Percentiles rank a stretch among this genome's conserved stretches.
These are phyloP conservation scores for Cladosporium sp. DNA, from an alignment of 2,329 filamentous ascomycete genomes.

Conservation along the genomic window DNA sequence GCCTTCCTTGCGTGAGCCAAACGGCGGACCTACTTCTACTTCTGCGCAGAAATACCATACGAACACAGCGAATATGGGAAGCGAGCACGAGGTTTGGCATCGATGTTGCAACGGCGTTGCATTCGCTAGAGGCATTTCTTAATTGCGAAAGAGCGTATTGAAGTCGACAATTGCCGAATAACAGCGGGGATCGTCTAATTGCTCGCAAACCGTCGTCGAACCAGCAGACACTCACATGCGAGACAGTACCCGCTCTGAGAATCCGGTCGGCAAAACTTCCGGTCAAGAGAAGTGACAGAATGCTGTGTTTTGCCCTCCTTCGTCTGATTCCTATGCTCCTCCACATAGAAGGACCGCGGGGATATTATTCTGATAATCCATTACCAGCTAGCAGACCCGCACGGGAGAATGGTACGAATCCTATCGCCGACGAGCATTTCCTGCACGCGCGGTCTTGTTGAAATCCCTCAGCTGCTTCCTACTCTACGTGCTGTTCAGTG, in stretches of 20 bases:
- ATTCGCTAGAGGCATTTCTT: no score
- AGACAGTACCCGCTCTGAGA: neutral
- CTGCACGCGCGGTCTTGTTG: neutral
- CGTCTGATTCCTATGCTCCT: constrained; percentile 1
- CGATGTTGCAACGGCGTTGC: no score
- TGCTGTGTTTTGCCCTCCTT: neutral
- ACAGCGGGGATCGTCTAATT: neutral
- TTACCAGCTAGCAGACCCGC: constrained; percentile 7
- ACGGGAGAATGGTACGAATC: constrained; percentile 6
- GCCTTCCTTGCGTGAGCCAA: neutral
- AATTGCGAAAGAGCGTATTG: no score
- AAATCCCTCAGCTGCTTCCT: constrained; percentile 1
- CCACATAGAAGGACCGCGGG: constrained; percentile 8
- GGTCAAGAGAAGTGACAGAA: neutral
- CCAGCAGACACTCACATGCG: neutral
- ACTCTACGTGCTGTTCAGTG: neutral
- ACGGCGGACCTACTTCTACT: neutral
- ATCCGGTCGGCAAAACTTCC: neutral
- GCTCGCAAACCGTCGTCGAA: neutral
- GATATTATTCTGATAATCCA: constrained; percentile 3
- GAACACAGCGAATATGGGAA: neutral
- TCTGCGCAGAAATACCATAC: neutral
- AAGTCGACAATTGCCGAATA: neutral
- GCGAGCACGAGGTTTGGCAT: neutral
- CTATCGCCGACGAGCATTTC: constrained; percentile 9